Evolutionary conservation across 345 rosid species (phyloP).

Genomic region (Euphorbia lathyris): DNA sequence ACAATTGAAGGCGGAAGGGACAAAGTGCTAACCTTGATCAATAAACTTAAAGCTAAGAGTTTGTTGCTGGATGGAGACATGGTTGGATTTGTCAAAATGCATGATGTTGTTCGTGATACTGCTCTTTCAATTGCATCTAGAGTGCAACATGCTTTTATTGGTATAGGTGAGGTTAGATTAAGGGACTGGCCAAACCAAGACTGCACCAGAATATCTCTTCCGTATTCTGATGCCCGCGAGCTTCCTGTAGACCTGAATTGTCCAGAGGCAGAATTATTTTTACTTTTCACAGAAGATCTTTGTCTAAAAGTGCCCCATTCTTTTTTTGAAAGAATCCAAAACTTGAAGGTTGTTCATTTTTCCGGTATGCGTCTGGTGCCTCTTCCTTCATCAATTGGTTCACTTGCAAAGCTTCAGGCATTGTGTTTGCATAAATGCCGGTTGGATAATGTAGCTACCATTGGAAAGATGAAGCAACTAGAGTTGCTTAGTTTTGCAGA

Average conservation of each 20-base stretch:
- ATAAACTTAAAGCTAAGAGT: background rate
- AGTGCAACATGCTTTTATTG: background rate
- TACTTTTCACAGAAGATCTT: background rate
- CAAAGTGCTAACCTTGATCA: background rate
- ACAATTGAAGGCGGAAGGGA: background rate
- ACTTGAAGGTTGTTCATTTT: conserved; percentile 12
- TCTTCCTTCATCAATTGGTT: conserved; percentile 6
- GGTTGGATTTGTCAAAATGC: background rate
- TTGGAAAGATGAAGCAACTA: conserved; percentile 24
- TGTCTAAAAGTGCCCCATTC: background rate
- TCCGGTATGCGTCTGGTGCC: background rate
- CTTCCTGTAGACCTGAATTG: conserved; percentile 5
- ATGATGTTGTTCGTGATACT: conserved; percentile 3
- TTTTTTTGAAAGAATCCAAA: background rate
- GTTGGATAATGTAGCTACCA: background rate
- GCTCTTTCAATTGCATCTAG: background rate
- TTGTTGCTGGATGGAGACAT: background rate
- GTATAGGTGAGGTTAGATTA: no score
- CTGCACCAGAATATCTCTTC: background rate
- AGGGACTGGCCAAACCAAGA: background rate
- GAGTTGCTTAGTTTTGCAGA: conserved; percentile 25
- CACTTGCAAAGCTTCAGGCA: background rate
- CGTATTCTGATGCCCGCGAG: background rate
- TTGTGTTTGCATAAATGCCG: conserved; percentile 6
- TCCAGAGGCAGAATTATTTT: background rate